Evolutionary conservation across 1,139 yeast species (phyloP), one percentile per base, ranked within the genome.

Genomic region (Zygoascus sp.): DNA sequence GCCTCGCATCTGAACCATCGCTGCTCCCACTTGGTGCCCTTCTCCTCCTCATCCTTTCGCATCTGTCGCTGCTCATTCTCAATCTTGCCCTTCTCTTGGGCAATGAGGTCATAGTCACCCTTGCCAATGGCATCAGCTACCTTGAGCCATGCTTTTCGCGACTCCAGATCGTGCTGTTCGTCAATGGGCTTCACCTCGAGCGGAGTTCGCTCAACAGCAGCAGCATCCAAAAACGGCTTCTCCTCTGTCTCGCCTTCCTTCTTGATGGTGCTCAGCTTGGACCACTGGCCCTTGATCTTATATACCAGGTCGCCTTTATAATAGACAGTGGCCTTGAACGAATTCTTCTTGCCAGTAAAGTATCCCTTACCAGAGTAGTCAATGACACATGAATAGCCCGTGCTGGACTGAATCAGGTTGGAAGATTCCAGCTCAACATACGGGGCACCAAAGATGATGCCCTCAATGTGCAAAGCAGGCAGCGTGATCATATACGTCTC

Each of bases 391-490:
- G 76, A 66, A 67, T 80, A 83, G 8, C 97, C 97, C 45, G 79
- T 75, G 5, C 95, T 81, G 32, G 89, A 75, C 66, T 86, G 95
- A 60, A 92, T 87, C 62, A 72, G 80, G 17, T 95, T 78, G 54
- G 80, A 80, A 50, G 95, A 95, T 63, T 90, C 97, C 53, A 92
- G 75, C 60, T 68, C 72, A 36, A 84, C 90, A 67, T 82, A 89
- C 27, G 97, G 97, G 2, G 94, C 75, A 4, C 96, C 97, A 53
- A 85, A 81, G 52, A 90, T 70, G 52, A 92, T 76, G 16, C 98
- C 97, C 69, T 92, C 98, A 52, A 92, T 83, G 65, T 90, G 97
- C 57, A 92, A 75, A n/a, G 96, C 88, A 10, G 98, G 98, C 58
- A 90, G 74, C n/a, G 97, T 87, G 49, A 89, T 73, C 59, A 87